These are phyloP conservation scores for slime mould (Dictyostelium discoideum) DNA, from an alignment of 78 protist species.

Conservation along the genomic window dicty_2.7 NC_007089.4:4439501-4440000, in stretches of 20 bases:
- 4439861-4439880: constrained; percentile 70
- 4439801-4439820: constrained; percentile 49
- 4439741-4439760: no score
- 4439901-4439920: constrained; percentile 68
- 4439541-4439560: no score
- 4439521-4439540: background rate
- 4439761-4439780: background rate
- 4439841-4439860: constrained; percentile 44
- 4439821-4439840: constrained; percentile 28
- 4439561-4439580: no score
- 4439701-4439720: background rate
- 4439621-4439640: background rate
- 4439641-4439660: background rate
- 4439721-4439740: background rate
- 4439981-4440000: constrained; percentile 52
- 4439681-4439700: background rate
- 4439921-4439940: constrained; percentile 26
- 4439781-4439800: background rate
- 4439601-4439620: background rate
- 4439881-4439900: constrained; percentile 26
- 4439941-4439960: constrained; percentile 40
- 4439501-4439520: background rate
- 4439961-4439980: constrained; percentile 45
- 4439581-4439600: background rate
- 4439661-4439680: background rate